These are phyloP conservation scores for Entomortierella beljakovae DNA, from an alignment of 192 early-diverging fungal species.

Conservation along the genomic window DNA sequence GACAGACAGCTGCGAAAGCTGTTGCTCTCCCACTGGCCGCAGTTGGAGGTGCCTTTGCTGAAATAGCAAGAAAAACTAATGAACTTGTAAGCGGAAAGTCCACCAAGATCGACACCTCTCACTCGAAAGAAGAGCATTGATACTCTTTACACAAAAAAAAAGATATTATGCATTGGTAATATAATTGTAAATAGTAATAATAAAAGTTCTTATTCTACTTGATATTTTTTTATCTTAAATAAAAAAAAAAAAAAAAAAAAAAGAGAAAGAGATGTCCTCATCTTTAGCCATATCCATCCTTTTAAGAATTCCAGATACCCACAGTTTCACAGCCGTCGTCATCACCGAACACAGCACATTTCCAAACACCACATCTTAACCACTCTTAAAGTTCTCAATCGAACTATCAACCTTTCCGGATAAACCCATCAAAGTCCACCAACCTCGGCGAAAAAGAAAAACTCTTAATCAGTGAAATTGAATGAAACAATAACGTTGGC, in stretches of 20 bases:
- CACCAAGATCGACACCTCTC: constrained; percentile 36
- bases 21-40: constrained; percentile 38
- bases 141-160: background rate
- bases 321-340: constrained; percentile 18
- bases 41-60: constrained; percentile 29
- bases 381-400: background rate
- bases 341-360: constrained; percentile 35
- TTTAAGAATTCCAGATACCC: constrained; percentile 52
- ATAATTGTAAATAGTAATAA: no score
- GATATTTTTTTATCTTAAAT: background rate
- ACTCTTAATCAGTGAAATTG: constrained; percentile 24
- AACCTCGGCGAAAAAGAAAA: constrained; percentile 35
- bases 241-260: background rate
- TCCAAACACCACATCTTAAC: background rate
- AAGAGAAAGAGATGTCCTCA: constrained; percentile 37
- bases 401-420: background rate
- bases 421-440: background rate
- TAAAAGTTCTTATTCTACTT: no score
- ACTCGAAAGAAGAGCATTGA: constrained; percentile 15
- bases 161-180: no score
- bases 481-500: background rate
- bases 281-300: constrained; percentile 54
- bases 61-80: constrained; percentile 29
- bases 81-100: constrained; percentile 32
- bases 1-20: constrained; percentile 36